Conservation (phyloP, 805 yeast genomes). For the Jamesozyma jinghongensis region DNA sequence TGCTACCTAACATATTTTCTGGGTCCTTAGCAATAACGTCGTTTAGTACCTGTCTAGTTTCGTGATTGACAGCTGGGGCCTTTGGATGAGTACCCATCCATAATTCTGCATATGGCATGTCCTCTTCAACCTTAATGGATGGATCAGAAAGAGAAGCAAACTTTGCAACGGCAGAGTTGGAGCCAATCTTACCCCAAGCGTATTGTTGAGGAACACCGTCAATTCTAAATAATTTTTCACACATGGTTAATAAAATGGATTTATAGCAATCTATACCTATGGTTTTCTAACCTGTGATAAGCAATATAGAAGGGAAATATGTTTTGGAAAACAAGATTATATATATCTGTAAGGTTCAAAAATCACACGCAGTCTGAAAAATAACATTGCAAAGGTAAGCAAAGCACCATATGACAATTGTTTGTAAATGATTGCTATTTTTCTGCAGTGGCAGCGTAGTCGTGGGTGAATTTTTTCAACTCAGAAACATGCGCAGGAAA, state of each 20-base stretch:
- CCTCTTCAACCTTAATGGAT: slow-evolving; percentile 50
- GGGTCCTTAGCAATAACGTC: slow-evolving; percentile 59
- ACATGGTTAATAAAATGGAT: slow-evolving; percentile 5
- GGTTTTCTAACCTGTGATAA: too few species aligned
- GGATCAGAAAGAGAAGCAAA: slow-evolving; percentile 70
- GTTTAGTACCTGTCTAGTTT: slow-evolving; percentile 50
- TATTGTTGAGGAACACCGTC: slow-evolving; percentile 63
- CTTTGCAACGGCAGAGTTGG: slow-evolving; percentile 78
- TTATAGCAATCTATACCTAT: too few species aligned
- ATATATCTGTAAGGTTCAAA: too few species aligned
- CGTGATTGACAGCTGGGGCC: slow-evolving; percentile 63
- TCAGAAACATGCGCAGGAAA: too few species aligned
- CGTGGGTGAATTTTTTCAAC: too few species aligned
- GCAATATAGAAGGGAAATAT: too few species aligned
- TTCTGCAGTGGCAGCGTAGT: too few species aligned
- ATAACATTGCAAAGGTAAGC: too few species aligned
- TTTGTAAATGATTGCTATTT: too few species aligned
- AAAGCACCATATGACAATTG: too few species aligned
- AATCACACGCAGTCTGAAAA: too few species aligned
- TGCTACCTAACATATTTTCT: slow-evolving; percentile 45
- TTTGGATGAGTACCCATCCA: slow-evolving; percentile 99
- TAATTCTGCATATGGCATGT: slow-evolving; percentile 88
- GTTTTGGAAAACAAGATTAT: too few species aligned
- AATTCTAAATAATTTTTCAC: slow-evolving; percentile 32
- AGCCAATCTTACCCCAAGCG: slow-evolving; percentile 85